Evolutionary conservation across 805 yeast genomes (phyloP).

Genomic region (Limtongozyma cylindracea): DNA sequence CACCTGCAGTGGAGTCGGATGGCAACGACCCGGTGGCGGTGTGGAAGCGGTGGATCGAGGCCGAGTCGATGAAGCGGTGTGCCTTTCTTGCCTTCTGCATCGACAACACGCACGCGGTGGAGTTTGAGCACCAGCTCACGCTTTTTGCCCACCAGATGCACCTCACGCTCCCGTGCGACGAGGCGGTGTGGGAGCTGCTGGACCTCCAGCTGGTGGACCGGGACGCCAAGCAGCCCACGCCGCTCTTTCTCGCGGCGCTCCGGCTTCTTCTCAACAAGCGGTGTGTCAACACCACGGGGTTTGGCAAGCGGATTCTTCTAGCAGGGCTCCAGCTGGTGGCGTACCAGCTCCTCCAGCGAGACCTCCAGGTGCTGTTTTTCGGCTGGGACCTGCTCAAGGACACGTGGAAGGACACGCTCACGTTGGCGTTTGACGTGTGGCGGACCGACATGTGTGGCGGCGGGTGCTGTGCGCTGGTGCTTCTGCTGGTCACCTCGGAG

Average conservation of each 20-base stretch:
- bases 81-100: slow-evolving; percentile 64
- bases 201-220: slow-evolving; percentile 10
- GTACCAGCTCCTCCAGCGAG: too few relatives aligned
- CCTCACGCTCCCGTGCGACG: slow-evolving; percentile 16
- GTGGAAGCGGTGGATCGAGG: slow-evolving; percentile 53
- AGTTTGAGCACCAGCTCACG: slow-evolving; percentile 37
- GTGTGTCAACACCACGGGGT: slow-evolving; percentile 2
- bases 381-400: too few relatives aligned
- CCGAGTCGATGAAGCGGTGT: slow-evolving; percentile 53
- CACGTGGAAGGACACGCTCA: slow-evolving; percentile 43
- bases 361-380: too few relatives aligned
- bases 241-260: slow-evolving; percentile 3
- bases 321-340: slow-evolving; percentile 25
- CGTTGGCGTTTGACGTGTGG: slow-evolving; percentile 53
- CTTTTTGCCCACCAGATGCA: slow-evolving; percentile 14
- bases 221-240: slow-evolving; percentile 8
- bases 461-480: too few relatives aligned
- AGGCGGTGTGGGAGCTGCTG: slow-evolving; percentile 14
- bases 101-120: slow-evolving; percentile 56
- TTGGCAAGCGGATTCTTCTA: too few relatives aligned
- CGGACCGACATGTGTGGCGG: too few relatives aligned
- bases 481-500: too few relatives aligned
- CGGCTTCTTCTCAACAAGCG: slow-evolving; percentile 2
- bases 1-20: slow-evolving; percentile 1
- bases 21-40: slow-evolving; percentile 4